These are phyloP conservation scores for Nepenthes gracilis DNA, from an alignment of 148 eudicot genomes.

Conservation along the genomic window DNA sequence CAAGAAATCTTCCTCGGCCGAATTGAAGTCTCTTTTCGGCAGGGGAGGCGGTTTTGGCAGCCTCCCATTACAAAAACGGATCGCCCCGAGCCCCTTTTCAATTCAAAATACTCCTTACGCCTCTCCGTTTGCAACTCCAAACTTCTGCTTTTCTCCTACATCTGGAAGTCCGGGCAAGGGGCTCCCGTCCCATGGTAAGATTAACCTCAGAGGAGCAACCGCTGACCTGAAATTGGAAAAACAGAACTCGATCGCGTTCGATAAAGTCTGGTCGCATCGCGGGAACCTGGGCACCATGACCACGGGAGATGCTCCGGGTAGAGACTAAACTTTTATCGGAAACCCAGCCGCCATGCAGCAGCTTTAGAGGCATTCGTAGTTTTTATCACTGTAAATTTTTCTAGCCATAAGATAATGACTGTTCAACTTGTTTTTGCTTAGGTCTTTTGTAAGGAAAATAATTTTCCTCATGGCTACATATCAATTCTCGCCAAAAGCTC, in stretches of 20 bases:
- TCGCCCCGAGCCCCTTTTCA: constrained; percentile 94
- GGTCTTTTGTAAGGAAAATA: not conserved
- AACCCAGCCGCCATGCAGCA: too few relatives aligned
- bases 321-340: constrained; percentile 15
- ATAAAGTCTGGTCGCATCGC: constrained; percentile 37
- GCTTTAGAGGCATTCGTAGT: not conserved
- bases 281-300: constrained; percentile 38
- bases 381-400: not conserved
- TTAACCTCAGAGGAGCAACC: constrained; percentile 6
- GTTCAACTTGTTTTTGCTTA: not conserved
- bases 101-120: constrained; percentile 72
- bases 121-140: constrained; percentile 90
- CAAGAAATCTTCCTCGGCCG: constrained; percentile 52
- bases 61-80: constrained; percentile 65
- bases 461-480: not conserved
- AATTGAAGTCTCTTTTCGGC: constrained; percentile 44
- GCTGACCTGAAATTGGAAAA: constrained; percentile 21
- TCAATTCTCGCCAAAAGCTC: too few relatives aligned
- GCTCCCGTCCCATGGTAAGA: constrained; percentile 16
- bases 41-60: constrained; percentile 76
- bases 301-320: constrained; percentile 43
- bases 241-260: constrained; percentile 24
- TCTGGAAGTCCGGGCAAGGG: constrained; percentile 53
- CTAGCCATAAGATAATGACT: not conserved
- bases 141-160: constrained; percentile 74